Percentiles rank a stretch among this genome's conserved stretches.
phyloP scores from a whole-genome alignment of 2,329 filamentous ascomycete species.

The Neocucurbitaria cava region DNA sequence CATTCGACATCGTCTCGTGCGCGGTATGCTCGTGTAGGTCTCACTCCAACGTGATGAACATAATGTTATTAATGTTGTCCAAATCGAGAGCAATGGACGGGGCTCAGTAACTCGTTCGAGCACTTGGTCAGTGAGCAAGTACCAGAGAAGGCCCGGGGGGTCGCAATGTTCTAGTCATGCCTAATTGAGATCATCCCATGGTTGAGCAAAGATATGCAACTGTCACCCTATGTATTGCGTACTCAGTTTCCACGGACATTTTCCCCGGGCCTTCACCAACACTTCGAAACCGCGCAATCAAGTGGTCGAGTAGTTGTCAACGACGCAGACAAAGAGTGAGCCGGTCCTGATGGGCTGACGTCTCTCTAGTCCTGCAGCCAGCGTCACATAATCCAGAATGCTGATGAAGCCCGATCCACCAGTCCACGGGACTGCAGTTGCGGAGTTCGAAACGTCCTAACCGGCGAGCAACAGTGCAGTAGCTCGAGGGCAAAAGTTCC shows the following conservation, averaged over 20 bases:
- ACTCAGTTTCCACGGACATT: too few species aligned
- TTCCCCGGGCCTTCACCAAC: neutral
- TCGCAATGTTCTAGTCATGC: neutral
- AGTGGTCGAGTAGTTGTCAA: neutral
- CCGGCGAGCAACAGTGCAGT: conserved; percentile 1
- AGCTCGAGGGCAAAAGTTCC: conserved; percentile 8
- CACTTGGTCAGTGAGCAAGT: neutral
- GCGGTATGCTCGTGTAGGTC: too few species aligned
- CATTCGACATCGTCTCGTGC: too few species aligned
- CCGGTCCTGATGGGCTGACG: neutral
- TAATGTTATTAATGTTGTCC: neutral
- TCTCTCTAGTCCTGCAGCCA: neutral
- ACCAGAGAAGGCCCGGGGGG: neutral
- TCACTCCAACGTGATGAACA: too few species aligned
- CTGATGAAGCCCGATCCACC: neutral
- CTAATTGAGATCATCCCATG: neutral
- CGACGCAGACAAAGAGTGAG: neutral
- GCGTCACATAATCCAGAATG: neutral
- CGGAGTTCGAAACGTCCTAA: neutral
- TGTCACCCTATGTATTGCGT: too few species aligned
- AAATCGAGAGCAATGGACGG: neutral
- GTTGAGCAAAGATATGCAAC: too few species aligned
- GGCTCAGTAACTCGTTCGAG: neutral
- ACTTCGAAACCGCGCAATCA: neutral
- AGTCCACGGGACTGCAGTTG: neutral